phyloP scores from a whole-genome alignment of 352 stramenopile species.

The Phytophthora ohioensis region DNA sequence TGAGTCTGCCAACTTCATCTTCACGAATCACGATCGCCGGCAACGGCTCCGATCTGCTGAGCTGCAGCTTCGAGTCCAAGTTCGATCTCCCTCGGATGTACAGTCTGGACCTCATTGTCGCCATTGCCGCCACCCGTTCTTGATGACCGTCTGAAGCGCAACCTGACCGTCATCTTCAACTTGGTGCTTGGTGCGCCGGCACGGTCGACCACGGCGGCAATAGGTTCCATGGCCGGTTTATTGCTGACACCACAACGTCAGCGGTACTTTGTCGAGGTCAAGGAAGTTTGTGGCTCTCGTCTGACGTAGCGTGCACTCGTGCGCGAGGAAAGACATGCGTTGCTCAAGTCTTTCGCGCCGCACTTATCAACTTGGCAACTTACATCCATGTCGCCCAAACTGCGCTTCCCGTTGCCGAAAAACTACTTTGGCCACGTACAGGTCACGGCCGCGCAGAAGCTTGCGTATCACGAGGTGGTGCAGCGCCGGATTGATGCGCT shows the following conservation, averaged over 20 bases:
- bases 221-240: neutral
- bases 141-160: conserved; percentile 12
- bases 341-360: conserved; percentile 8
- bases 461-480: conserved; percentile 39
- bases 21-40: conserved; percentile 15
- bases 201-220: too few relatives aligned
- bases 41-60: conserved; percentile 6
- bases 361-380: conserved; percentile 20
- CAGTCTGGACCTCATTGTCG: neutral
- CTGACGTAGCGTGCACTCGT: conserved; percentile 25
- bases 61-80: neutral
- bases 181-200: neutral
- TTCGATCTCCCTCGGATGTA: too few relatives aligned
- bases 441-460: conserved; percentile 42
- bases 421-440: conserved; percentile 41
- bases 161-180: conserved; percentile 11
- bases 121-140: neutral
- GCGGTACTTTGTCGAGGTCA: conserved; percentile 1
- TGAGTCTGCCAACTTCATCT: conserved; percentile 5
- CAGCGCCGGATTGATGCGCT: conserved; percentile 25
- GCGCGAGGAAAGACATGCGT: conserved; percentile 14
- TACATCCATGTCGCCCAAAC: conserved; percentile 9
- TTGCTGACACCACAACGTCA: conserved; percentile 28
- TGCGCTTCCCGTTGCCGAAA: conserved; percentile 33
- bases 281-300: conserved; percentile 14